Conservation (phyloP, 2,329 filamentous ascomycete species). For the Periconia macrospinosa region DNA sequence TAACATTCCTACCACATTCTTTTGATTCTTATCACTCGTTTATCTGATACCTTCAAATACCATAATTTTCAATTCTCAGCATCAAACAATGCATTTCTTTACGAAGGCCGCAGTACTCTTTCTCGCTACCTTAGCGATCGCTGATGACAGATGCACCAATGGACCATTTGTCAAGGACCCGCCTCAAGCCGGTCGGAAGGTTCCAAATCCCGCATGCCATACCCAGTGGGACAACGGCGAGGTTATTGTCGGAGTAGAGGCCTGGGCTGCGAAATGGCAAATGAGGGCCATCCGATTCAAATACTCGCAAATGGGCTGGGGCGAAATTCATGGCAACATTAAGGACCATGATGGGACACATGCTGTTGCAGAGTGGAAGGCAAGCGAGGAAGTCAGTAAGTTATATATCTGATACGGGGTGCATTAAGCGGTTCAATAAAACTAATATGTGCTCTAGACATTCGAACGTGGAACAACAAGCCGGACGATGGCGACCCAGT, state of each 20-base stretch:
- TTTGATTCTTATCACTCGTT: too few species aligned
- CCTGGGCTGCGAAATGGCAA: conserved; percentile 1
- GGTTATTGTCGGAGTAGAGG: conserved; percentile 3
- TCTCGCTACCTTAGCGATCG: too few species aligned
- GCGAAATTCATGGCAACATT: background rate
- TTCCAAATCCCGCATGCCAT: too few species aligned
- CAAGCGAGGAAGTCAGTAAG: background rate
- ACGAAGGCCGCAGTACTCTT: background rate
- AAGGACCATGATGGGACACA: background rate
- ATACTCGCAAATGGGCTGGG: conserved; percentile 1
- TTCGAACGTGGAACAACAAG: conserved; percentile 4
- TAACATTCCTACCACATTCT: too few species aligned
- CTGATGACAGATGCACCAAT: too few species aligned
- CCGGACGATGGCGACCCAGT: conserved; percentile 1
- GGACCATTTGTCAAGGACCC: too few species aligned
- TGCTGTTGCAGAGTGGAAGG: background rate
- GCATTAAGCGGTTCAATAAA: background rate
- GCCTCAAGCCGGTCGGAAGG: too few species aligned
- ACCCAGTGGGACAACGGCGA: conserved; percentile 2
- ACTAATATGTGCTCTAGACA: background rate
- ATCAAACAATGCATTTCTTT: too few species aligned
- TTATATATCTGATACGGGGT: background rate
- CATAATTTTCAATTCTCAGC: too few species aligned
- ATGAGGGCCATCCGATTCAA: conserved; percentile 3
- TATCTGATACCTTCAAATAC: too few species aligned